These are phyloP conservation scores for Phalaenopsis aphrodite DNA, from an alignment of 106 monocot species.

Conservation along the genomic window DNA sequence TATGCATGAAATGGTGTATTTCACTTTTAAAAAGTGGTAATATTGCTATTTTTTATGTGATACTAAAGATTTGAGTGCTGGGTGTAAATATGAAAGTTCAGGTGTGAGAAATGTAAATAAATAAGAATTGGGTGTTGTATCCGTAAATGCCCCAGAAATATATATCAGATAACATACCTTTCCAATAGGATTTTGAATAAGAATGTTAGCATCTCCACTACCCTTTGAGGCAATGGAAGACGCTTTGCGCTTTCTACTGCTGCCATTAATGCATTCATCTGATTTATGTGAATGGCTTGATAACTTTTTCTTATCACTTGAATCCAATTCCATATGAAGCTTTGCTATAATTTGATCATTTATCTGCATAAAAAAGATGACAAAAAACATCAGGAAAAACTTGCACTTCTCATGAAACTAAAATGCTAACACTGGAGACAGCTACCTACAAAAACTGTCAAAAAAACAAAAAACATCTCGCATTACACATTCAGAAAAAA, in stretches of 20 bases:
- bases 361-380: slow-evolving; percentile 3
- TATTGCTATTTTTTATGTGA: too few species aligned
- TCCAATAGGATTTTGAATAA: background rate
- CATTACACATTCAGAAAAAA: background rate
- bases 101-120: too few species aligned
- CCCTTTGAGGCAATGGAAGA: background rate
- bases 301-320: background rate
- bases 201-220: background rate
- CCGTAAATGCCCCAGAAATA: too few species aligned
- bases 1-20: too few species aligned
- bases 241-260: slow-evolving; percentile 2
- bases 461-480: background rate
- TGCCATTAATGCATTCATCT: background rate
- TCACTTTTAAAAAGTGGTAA: too few species aligned
- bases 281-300: background rate
- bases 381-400: background rate
- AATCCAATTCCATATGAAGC: slow-evolving; percentile 1
- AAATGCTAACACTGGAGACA: background rate
- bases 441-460: background rate
- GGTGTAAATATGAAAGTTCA: too few species aligned
- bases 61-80: too few species aligned
- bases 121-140: too few species aligned
- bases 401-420: background rate
- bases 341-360: slow-evolving; percentile 6
- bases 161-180: background rate